These are phyloP conservation scores for Zalaria obscura DNA, from an alignment of 2,329 filamentous ascomycete genomes.

Conservation along the genomic window DNA sequence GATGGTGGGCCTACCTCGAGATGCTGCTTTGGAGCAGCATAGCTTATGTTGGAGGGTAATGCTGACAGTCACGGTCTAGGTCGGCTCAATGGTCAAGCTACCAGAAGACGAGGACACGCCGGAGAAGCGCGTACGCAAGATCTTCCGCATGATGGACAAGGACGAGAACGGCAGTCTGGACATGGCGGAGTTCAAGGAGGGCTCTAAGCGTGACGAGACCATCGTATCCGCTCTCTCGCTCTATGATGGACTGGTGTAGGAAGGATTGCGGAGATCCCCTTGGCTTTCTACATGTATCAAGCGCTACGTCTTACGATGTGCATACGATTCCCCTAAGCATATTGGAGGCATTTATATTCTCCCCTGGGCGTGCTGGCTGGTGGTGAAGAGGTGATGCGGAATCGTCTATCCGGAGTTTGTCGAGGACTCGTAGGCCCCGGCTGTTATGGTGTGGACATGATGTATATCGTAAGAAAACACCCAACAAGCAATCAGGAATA, in stretches of 20 bases:
- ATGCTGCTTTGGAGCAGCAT: no score
- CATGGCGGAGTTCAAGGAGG: conserved; percentile 98
- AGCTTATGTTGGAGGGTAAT: neutral
- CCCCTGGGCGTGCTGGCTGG: neutral
- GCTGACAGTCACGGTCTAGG: conserved; percentile 37
- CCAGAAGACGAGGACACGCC: conserved; percentile 98
- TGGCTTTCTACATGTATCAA: neutral
- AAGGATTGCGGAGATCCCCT: conserved; percentile 1
- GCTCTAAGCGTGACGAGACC: conserved; percentile 95
- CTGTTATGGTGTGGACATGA: no score
- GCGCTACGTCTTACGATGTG: neutral
- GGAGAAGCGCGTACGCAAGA: conserved; percentile 94
- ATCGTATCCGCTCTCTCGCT: conserved; percentile 94
- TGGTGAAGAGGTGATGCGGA: no score
- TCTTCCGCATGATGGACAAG: conserved; percentile 99
- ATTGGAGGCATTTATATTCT: neutral
- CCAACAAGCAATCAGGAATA: no score
- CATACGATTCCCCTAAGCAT: neutral
- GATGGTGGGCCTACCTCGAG: conserved; percentile 50
- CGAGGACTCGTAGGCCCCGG: no score
- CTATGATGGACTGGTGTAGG: conserved; percentile 83
- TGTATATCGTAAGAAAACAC: no score
- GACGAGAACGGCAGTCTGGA: conserved; percentile 96
- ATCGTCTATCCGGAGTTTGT: no score
- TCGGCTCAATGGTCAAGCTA: conserved; percentile 97